Evolutionary conservation across 2,329 filamentous ascomycete genomes (phyloP), one percentile per base, ranked within the genome.

Genomic region (Scytalidium sp.): DNA sequence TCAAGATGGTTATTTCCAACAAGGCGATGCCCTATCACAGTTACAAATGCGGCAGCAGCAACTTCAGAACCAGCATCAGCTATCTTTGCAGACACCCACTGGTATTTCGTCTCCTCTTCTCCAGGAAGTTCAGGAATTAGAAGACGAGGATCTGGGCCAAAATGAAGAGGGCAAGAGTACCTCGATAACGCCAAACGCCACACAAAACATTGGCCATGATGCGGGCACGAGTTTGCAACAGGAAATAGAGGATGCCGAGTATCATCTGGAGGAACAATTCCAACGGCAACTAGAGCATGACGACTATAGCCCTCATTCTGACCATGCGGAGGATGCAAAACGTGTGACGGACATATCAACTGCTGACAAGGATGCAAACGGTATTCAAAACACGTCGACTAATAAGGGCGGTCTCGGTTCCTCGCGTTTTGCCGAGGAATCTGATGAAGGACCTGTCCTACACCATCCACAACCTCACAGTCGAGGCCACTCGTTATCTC

Each of bases 201-300:
- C 83, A 50, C 76, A 77, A 56, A 78, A 78, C 32, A 80, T 84
- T 66, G 76, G 76, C 49, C 87, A 92, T 59, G 91, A 91, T 58
- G 77, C 89, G 39, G 91, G 86, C 60, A 80, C 85, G 55, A 89
- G 83, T 42, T 76, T 96, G 20, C 90, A 96, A 65, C 86, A 85
- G 54, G 90, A 94, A 58, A 86, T 95, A 49, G 87, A 94, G 45
- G 88, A 92, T 62, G 86, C 88, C 3, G 89, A 96, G 60, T 93
- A 94, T 62, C 89, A 93, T 60, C 69, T 94, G 53, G 88, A 92
- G 64, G 84, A 91, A 64, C 84, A 89, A 53, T 83, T 92, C 54
- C 84, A 89, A 46, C 84, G 87, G 47, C 86, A 93, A 61, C 75
- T 93, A 44, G 87, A 92, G 52, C 86, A 91, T 57, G 85, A 88